phyloP scores from a whole-genome alignment of 306 rosid species.

The Ziziphus jujuba region DNA sequence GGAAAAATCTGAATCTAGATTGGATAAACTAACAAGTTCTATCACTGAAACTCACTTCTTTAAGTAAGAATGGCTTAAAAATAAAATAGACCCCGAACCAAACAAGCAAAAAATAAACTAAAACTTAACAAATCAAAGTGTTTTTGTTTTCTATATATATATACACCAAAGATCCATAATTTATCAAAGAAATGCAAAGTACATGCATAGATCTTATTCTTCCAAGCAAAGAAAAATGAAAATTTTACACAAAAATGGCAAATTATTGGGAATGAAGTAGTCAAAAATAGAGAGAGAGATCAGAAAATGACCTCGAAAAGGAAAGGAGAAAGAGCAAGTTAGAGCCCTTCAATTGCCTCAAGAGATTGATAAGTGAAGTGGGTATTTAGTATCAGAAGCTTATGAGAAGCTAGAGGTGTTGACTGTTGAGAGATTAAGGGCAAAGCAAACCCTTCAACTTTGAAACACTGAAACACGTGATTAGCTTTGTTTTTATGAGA shows the following conservation, averaged over 20 bases:
- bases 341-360: not conserved
- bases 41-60: too few relatives aligned
- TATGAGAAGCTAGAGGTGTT: too few relatives aligned
- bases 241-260: not conserved
- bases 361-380: constrained; percentile 1
- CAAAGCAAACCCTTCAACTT: too few relatives aligned
- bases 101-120: not conserved
- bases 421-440: too few relatives aligned
- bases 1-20: constrained; percentile 11
- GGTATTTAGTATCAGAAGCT: constrained; percentile 14
- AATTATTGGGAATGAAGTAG: not conserved
- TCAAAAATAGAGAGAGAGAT: not conserved
- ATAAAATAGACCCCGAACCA: too few relatives aligned
- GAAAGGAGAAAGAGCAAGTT: constrained; percentile 4
- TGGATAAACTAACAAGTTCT: not conserved
- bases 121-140: not conserved
- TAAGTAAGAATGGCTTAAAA: too few relatives aligned
- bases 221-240: not conserved
- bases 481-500: too few relatives aligned
- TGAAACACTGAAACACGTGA: too few relatives aligned
- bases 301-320: constrained; percentile 9
- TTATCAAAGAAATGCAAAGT: not conserved
- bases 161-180: not conserved
- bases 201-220: too few relatives aligned
- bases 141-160: not conserved